Percentiles rank a stretch among this genome's conserved stretches.
Evolutionary conservation across 2,329 filamentous ascomycete species (phyloP).

Genomic region (Lithohypha guttulata): DNA sequence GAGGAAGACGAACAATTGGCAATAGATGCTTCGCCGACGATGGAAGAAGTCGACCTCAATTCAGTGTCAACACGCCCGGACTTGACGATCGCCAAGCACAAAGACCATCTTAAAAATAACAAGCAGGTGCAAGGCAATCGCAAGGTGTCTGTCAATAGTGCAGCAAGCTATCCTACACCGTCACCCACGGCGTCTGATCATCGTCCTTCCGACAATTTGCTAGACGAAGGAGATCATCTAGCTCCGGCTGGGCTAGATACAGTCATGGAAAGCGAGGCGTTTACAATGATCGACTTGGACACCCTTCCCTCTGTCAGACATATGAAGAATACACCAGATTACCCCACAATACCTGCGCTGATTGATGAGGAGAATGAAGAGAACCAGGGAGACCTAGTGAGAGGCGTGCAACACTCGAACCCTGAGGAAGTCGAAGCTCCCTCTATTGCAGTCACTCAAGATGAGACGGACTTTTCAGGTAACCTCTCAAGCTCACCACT

Average conservation of each 20-base stretch:
- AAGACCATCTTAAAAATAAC: not conserved
- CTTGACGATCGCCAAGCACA: slow-evolving; percentile 11
- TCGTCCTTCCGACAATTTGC: slow-evolving; percentile 15
- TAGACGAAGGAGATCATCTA: slow-evolving; percentile 20
- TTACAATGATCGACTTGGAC: slow-evolving; percentile 47
- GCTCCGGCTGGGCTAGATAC: slow-evolving; percentile 42
- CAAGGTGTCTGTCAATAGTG: slow-evolving; percentile 19
- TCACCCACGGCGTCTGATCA: slow-evolving; percentile 20
- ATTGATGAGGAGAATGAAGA: not conserved
- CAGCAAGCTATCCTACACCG: slow-evolving; percentile 21
- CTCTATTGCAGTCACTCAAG: slow-evolving; percentile 3
- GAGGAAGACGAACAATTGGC: not conserved
- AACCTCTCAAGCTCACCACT: slow-evolving; percentile 20
- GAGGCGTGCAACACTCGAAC: not conserved
- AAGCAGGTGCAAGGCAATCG: slow-evolving; percentile 7
- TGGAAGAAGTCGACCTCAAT: slow-evolving; percentile 19
- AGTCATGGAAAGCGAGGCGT: slow-evolving; percentile 47
- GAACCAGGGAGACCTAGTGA: not conserved
- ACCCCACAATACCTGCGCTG: not conserved
- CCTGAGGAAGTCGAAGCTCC: not conserved
- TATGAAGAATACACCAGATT: slow-evolving; percentile 12
- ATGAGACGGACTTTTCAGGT: slow-evolving; percentile 20
- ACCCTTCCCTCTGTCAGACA: slow-evolving; percentile 40
- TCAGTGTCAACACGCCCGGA: slow-evolving; percentile 13
- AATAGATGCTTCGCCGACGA: slow-evolving; percentile 10